Evolutionary conservation across 2,329 filamentous ascomycete genomes (phyloP).

Genomic region (Delphinella strobiligena): DNA sequence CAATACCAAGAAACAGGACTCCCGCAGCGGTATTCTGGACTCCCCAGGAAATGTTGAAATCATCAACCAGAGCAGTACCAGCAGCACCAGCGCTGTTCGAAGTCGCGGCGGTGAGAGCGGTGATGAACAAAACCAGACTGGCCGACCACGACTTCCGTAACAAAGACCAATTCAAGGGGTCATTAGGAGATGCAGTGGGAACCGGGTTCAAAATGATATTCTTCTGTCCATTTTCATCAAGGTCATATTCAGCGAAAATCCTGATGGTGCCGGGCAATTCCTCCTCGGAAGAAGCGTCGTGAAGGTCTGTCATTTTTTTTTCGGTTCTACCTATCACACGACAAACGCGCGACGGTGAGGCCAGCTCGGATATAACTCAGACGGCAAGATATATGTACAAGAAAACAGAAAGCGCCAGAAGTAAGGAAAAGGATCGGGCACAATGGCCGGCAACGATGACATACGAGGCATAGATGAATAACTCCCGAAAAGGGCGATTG

Average conservation of each 20-base stretch:
- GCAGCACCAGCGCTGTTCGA: slow-evolving; percentile 45
- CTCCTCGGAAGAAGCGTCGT: no score
- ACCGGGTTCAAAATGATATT: slow-evolving; percentile 42
- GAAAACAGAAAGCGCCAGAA: no score
- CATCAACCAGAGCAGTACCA: slow-evolving; percentile 36
- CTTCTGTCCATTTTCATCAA: slow-evolving; percentile 14
- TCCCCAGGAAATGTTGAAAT: slow-evolving; percentile 40
- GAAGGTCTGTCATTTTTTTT: no score
- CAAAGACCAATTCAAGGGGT: slow-evolving; percentile 20
- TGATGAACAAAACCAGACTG: slow-evolving; percentile 40
- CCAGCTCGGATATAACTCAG: no score
- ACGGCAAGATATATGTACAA: no score
- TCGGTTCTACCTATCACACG: no score
- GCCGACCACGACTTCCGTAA: slow-evolving; percentile 24
- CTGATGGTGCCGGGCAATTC: slow-evolving; percentile 8
- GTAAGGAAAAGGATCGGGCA: no score
- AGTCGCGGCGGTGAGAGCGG: slow-evolving; percentile 43
- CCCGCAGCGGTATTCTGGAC: slow-evolving; percentile 30
- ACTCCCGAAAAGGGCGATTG: no score
- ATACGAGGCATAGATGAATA: no score
- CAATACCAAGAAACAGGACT: slow-evolving; percentile 44
- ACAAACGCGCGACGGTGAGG: no score
- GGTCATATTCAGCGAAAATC: slow-evolving; percentile 6
- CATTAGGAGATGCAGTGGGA: slow-evolving; percentile 28
- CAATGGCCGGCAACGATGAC: no score